Evolutionary conservation across 1,284 basidiomycete species (phyloP).

Genomic region (Marasmius sp.): DNA sequence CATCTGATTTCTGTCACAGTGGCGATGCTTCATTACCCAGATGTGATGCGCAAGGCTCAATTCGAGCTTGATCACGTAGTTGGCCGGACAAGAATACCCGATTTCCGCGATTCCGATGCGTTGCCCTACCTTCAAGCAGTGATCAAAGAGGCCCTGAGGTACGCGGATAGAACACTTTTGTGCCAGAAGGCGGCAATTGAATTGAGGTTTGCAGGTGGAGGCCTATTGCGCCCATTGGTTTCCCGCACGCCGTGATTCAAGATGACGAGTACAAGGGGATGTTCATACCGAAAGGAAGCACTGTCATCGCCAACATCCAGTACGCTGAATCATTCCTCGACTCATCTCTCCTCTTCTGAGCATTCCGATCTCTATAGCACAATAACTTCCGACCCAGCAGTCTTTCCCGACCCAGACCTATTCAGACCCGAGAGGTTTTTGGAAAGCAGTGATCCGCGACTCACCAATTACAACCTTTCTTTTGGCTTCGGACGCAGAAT

Average conservation of each 20-base stretch:
- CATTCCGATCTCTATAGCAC: slow-evolving; percentile 7
- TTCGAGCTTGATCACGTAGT: slow-evolving; percentile 13
- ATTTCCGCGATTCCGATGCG: slow-evolving; percentile 6
- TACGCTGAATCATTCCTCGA: neutral
- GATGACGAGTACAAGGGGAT: slow-evolving; percentile 14
- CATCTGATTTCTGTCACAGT: neutral
- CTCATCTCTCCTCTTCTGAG: neutral
- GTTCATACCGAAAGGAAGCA: slow-evolving; percentile 17
- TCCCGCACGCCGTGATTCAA: slow-evolving; percentile 13
- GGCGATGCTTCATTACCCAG: slow-evolving; percentile 14
- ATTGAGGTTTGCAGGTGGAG: slow-evolving; percentile 7
- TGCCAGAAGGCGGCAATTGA: neutral
- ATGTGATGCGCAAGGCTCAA: neutral
- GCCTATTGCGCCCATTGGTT: slow-evolving; percentile 5
- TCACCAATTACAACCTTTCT: slow-evolving; percentile 9
- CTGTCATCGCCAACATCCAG: slow-evolving; percentile 15
- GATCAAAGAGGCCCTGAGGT: slow-evolving; percentile 14
- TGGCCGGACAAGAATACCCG: slow-evolving; percentile 10
- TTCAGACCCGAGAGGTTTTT: slow-evolving; percentile 21
- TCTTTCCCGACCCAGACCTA: slow-evolving; percentile 16
- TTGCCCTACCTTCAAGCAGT: slow-evolving; percentile 15
- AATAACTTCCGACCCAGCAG: slow-evolving; percentile 15
- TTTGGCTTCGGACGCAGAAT: slow-evolving; percentile 21
- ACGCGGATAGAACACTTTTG: neutral
- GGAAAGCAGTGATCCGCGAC: slow-evolving; percentile 5